A percentile compares a stretch with the other conserved stretches of the same genome.
Evolutionary conservation across 345 rosid species (phyloP).

Genomic region (Pelargonium nanum): DNA sequence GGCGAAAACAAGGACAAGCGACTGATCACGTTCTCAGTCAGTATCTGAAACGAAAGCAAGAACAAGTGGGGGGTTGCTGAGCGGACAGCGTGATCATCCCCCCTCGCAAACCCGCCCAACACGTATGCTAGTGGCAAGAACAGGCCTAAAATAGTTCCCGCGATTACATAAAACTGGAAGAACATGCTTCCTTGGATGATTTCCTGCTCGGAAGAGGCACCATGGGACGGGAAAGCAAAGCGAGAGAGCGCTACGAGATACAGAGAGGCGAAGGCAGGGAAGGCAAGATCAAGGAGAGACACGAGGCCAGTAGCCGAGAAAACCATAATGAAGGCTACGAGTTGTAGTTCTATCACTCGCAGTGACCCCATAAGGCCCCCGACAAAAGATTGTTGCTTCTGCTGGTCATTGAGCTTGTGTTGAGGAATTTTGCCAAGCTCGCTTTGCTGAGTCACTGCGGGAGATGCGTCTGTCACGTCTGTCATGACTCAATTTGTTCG

Average conservation of each 20-base stretch:
- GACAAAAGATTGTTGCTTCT: not conserved
- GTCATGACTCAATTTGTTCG: slow-evolving; percentile 10
- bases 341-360: slow-evolving; percentile 20
- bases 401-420: not conserved
- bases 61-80: slow-evolving; percentile 80
- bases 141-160: slow-evolving; percentile 67
- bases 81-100: slow-evolving; percentile 60
- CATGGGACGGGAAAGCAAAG: slow-evolving; percentile 55
- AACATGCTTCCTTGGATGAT: slow-evolving; percentile 47
- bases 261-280: slow-evolving; percentile 23
- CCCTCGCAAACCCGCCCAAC: slow-evolving; percentile 86
- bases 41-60: slow-evolving; percentile 78
- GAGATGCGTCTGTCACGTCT: slow-evolving; percentile 21
- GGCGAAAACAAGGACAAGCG: slow-evolving; percentile 65
- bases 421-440: not conserved
- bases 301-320: slow-evolving; percentile 25
- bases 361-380: slow-evolving; percentile 21
- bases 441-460: slow-evolving; percentile 8
- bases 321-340: slow-evolving; percentile 23
- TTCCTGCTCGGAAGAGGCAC: slow-evolving; percentile 28
- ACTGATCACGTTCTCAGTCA: slow-evolving; percentile 66
- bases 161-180: slow-evolving; percentile 48
- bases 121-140: slow-evolving; percentile 81
- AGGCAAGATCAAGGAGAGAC: slow-evolving; percentile 18
- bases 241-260: slow-evolving; percentile 24